These are phyloP conservation scores for Kodamaea derodonti DNA, from an alignment of 1,139 yeast species.

Conservation along the genomic window DNA sequence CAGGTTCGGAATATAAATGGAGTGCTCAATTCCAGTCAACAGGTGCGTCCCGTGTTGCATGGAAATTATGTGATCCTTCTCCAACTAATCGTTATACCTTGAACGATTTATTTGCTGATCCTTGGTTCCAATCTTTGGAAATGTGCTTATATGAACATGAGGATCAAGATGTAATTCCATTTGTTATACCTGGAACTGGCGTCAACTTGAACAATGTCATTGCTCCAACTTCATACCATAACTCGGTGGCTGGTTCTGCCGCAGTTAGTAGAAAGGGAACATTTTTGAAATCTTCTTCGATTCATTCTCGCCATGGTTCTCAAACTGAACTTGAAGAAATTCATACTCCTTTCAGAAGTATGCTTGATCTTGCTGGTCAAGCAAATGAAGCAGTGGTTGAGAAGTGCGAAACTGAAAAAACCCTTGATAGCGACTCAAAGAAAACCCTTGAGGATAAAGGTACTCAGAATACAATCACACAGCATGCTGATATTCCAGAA, in stretches of 20 bases:
- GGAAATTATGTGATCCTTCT: slow-evolving; percentile 72
- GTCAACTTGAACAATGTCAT: slow-evolving; percentile 9
- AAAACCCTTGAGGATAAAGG: neutral
- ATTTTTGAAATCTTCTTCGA: slow-evolving; percentile 7
- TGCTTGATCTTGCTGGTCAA: slow-evolving; percentile 32
- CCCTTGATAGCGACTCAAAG: neutral
- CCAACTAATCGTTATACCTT: slow-evolving; percentile 50
- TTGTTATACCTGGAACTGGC: slow-evolving; percentile 28
- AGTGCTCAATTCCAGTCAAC: slow-evolving; percentile 56
- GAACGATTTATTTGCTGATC: slow-evolving; percentile 53
- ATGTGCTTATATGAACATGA: slow-evolving; percentile 57
- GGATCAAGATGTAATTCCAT: slow-evolving; percentile 43
- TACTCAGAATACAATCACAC: neutral
- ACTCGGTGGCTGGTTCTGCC: slow-evolving; percentile 19
- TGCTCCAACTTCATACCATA: slow-evolving; percentile 16
- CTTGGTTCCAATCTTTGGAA: slow-evolving; percentile 60
- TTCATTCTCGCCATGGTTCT: slow-evolving; percentile 7
- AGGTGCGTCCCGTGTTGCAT: slow-evolving; percentile 65
- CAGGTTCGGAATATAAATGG: slow-evolving; percentile 64
- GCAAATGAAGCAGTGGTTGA: slow-evolving; percentile 6
- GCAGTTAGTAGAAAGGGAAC: slow-evolving; percentile 29
- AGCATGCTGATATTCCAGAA: neutral
- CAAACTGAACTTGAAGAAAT: slow-evolving; percentile 16
- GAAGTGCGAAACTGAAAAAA: neutral
- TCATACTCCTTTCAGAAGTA: slow-evolving; percentile 33